A percentile compares a stretch with the other conserved stretches of the same genome.
Evolutionary conservation across 805 yeast genomes (phyloP).

Genomic region (Yamadazyma sp.): DNA sequence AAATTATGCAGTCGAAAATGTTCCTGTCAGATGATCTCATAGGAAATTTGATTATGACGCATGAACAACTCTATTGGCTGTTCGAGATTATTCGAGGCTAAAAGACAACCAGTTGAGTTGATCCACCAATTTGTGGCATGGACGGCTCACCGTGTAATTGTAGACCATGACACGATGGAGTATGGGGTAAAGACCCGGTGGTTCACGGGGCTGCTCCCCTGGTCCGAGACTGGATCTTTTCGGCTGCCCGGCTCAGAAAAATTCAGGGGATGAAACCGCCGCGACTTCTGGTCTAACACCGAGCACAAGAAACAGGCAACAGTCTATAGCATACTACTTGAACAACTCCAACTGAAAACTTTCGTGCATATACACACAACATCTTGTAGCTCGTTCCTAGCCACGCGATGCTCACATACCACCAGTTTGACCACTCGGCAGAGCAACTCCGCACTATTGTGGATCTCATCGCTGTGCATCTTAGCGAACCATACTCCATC

Average conservation of each 20-base stretch:
- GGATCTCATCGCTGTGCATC: slow-evolving; percentile 62
- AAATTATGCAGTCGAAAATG: not conserved
- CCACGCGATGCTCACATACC: slow-evolving; percentile 15
- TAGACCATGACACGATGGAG: too few relatives aligned
- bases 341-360: too few relatives aligned
- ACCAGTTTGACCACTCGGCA: slow-evolving; percentile 24
- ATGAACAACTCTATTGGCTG: too few relatives aligned
- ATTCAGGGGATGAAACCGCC: too few relatives aligned
- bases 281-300: too few relatives aligned
- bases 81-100: too few relatives aligned
- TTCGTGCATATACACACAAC: too few relatives aligned
- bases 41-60: slow-evolving; percentile 1
- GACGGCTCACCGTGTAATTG: too few relatives aligned
- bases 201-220: slow-evolving; percentile 6
- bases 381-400: not conserved
- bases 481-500: slow-evolving; percentile 92
- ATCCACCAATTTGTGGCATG: not conserved
- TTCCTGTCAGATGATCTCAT: slow-evolving; percentile 7
- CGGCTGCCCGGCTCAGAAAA: too few relatives aligned
- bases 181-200: slow-evolving; percentile 13
- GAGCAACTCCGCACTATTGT: slow-evolving; percentile 52
- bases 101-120: not conserved
- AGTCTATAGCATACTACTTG: too few relatives aligned
- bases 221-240: too few relatives aligned
- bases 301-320: too few relatives aligned